Conservation (phyloP, 2,329 filamentous ascomycete genomes). For the Ascosphaera apis region DNA sequence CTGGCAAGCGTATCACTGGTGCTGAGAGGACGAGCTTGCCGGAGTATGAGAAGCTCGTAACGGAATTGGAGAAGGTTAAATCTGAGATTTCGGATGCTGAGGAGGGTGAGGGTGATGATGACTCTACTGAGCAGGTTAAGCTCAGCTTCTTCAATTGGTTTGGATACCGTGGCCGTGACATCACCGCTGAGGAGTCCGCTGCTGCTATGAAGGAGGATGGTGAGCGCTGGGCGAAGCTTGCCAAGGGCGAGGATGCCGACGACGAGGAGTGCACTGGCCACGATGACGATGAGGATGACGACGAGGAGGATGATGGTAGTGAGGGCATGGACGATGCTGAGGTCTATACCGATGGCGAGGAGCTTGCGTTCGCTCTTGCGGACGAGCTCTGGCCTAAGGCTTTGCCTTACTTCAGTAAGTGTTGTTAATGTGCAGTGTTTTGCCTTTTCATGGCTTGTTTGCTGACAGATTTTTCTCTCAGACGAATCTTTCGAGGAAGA, state of each 20-base stretch:
- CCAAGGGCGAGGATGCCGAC: slow-evolving; percentile 28
- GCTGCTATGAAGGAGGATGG: slow-evolving; percentile 37
- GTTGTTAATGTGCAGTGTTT: too few species aligned
- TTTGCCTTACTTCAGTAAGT: slow-evolving; percentile 76
- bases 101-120: slow-evolving; percentile 15
- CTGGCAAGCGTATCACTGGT: slow-evolving; percentile 12
- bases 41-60: slow-evolving; percentile 28
- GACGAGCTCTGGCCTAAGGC: slow-evolving; percentile 81
- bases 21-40: slow-evolving; percentile 30
- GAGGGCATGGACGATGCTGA: slow-evolving; percentile 48
- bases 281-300: slow-evolving; percentile 37
- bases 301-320: slow-evolving; percentile 13
- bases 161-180: slow-evolving; percentile 46
- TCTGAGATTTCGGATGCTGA: slow-evolving; percentile 14
- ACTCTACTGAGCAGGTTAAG: slow-evolving; percentile 14
- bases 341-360: slow-evolving; percentile 71
- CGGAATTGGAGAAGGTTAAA: slow-evolving; percentile 23
- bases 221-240: slow-evolving; percentile 29
- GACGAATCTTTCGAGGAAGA: neutral
- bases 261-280: slow-evolving; percentile 23
- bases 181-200: slow-evolving; percentile 49
- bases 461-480: too few species aligned
- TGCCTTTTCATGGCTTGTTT: too few species aligned
- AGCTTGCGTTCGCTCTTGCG: slow-evolving; percentile 54
- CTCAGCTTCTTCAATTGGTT: slow-evolving; percentile 81